phyloP scores from a whole-genome alignment of 108 stramenopile genomes.

The Mayamaea pseudoterrestris region DNA sequence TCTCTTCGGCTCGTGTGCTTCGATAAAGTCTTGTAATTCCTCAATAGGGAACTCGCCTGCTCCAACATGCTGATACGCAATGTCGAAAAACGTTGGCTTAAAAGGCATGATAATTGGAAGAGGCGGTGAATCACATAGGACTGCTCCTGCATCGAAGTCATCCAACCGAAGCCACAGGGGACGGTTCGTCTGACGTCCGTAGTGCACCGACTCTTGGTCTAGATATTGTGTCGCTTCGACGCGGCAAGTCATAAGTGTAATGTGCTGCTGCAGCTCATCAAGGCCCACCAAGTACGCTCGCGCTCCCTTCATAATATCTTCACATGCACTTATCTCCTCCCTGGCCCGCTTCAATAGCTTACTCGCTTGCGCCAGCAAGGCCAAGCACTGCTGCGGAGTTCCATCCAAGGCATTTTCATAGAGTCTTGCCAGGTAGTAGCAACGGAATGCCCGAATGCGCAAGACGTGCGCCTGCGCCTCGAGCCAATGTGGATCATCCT shows the following conservation, averaged over 20 bases:
- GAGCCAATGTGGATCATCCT: conserved; percentile 61
- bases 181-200: conserved; percentile 15
- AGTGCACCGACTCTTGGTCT: conserved; percentile 1
- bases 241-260: background rate
- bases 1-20: conserved; percentile 17
- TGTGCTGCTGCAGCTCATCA: conserved; percentile 16
- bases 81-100: conserved; percentile 71
- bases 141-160: conserved; percentile 44
- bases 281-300: conserved; percentile 41
- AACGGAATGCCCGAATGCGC: conserved; percentile 52
- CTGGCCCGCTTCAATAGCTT: conserved; percentile 37
- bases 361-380: conserved; percentile 46
- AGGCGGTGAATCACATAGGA: conserved; percentile 15
- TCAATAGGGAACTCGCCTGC: conserved; percentile 27
- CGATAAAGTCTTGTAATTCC: conserved; percentile 32
- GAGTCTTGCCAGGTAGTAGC: conserved; percentile 41
- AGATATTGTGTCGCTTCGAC: conserved; percentile 16
- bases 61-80: conserved; percentile 48
- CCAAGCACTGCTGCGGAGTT: conserved; percentile 11
- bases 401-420: conserved; percentile 18
- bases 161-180: conserved; percentile 43
- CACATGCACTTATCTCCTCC: conserved; percentile 79
- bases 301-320: conserved; percentile 42
- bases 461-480: conserved; percentile 68
- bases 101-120: conserved; percentile 35